Conservation (phyloP, 495 filamentous ascomycete species). For the Daldinia grandis region DNA sequence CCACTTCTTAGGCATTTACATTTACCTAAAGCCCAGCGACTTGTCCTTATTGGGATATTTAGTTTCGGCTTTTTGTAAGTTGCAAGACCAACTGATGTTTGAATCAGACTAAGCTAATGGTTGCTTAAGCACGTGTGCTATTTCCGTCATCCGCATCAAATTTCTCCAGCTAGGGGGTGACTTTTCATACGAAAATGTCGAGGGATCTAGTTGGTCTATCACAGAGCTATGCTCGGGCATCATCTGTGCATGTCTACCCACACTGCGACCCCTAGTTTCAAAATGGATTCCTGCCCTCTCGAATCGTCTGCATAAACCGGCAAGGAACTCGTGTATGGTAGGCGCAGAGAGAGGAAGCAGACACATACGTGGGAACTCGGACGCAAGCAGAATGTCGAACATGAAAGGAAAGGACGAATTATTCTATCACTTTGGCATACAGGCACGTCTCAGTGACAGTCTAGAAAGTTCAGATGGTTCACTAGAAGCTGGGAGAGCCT, state of each 20-base stretch:
- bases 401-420: slow-evolving; percentile 17
- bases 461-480: slow-evolving; percentile 16
- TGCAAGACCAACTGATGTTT: not conserved
- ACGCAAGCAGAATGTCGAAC: slow-evolving; percentile 17
- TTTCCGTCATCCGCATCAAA: slow-evolving; percentile 65
- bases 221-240: slow-evolving; percentile 67
- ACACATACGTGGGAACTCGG: slow-evolving; percentile 24
- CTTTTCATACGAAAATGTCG: slow-evolving; percentile 65
- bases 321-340: slow-evolving; percentile 3
- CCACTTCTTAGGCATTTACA: slow-evolving; percentile 49
- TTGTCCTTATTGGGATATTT: slow-evolving; percentile 50
- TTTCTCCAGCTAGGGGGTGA: slow-evolving; percentile 58
- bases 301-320: slow-evolving; percentile 30
- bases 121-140: slow-evolving; percentile 57
- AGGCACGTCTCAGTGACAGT: slow-evolving; percentile 10
- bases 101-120: slow-evolving; percentile 4
- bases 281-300: slow-evolving; percentile 48
- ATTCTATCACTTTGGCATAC: slow-evolving; percentile 16
- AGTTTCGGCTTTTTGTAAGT: slow-evolving; percentile 53
- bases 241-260: slow-evolving; percentile 65
- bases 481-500: not conserved
- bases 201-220: slow-evolving; percentile 66
- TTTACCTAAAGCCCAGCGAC: slow-evolving; percentile 48
- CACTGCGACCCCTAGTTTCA: slow-evolving; percentile 60
- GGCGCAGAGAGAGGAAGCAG: slow-evolving; percentile 15